Evolutionary conservation across 371 early-diverging fungal genomes (phyloP), one percentile per base, ranked within the genome.

Genomic region (Catenaria anguillulae): DNA sequence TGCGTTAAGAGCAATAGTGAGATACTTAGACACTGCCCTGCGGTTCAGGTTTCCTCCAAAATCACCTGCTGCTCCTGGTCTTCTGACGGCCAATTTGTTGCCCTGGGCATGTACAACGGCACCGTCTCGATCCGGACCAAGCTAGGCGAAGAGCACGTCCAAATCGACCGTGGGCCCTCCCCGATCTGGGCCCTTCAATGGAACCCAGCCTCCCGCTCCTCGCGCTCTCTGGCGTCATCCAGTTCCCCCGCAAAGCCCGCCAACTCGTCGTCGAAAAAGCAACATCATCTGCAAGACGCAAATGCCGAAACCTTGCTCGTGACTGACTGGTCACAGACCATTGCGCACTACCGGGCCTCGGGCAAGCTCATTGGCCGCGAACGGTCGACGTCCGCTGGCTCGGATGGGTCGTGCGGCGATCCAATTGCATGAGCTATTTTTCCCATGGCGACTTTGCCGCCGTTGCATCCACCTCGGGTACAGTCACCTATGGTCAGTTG

Each of bases 141-240:
- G 31, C 50, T 46, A n/a, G 78, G 77, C 21, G 77, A 80, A 43
- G 80, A 80, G 62, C 68, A 67, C 46, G 67, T 69, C 19, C 56
- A 67, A 8, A 75, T 80, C 29, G 75, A 78, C 52, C 68, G 78
- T 13, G 52, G 52, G 52, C 15, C 52, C 15, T 56, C 68, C 17
- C 76, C 80, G 2, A 68, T 80, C 10, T 78, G 77, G 76, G 68
- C 78, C 19, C 43, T 80, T 33, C 63, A 69, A 34, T 80, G 74
- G 75, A 65, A 64, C 61, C 74, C 73, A 21, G 55, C 72, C 0
- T 52, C 40, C 10, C 40, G 40, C 40, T 5, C 40, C 17, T 10
- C 40, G 10, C 5, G 17, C 10, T 17, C 5, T 17, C 40, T 40
- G 5, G 40, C 5, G 5, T 40, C 40, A 5, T 10, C 10, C 40